Evolutionary conservation across 352 stramenopile genomes (phyloP).

Genomic region (Halophytophthora batemanensis): DNA sequence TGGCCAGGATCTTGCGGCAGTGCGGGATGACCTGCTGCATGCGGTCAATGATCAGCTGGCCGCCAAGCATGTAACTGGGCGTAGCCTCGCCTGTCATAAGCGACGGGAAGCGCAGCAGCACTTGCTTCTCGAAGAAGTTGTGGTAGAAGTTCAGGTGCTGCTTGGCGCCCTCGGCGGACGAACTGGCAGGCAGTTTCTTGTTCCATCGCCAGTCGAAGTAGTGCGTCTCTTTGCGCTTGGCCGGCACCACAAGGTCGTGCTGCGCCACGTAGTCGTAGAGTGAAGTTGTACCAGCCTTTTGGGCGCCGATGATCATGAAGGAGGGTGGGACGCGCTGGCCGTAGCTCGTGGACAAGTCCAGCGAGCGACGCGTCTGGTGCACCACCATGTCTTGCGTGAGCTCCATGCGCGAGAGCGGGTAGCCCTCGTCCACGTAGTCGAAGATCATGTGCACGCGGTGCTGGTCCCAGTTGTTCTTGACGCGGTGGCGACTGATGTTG

Average conservation of each 20-base stretch:
- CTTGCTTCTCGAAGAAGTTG: slow-evolving; percentile 82
- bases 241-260: slow-evolving; percentile 92
- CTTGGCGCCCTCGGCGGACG: slow-evolving; percentile 48
- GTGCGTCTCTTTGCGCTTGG: slow-evolving; percentile 95
- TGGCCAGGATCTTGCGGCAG: slow-evolving; percentile 81
- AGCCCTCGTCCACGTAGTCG: slow-evolving; percentile 94
- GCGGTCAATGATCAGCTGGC: slow-evolving; percentile 63
- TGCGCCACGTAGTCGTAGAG: slow-evolving; percentile 98
- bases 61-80: slow-evolving; percentile 89
- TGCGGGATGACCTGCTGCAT: slow-evolving; percentile 77
- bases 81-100: slow-evolving; percentile 93
- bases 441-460: slow-evolving; percentile 97
- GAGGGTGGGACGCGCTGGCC: slow-evolving; percentile 79
- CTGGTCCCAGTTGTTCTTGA: slow-evolving; percentile 91
- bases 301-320: slow-evolving; percentile 95
- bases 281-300: slow-evolving; percentile 96
- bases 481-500: slow-evolving; percentile 96
- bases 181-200: slow-evolving; percentile 45
- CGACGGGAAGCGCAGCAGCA: slow-evolving; percentile 85
- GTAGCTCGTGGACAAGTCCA: slow-evolving; percentile 89
- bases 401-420: slow-evolving; percentile 56
- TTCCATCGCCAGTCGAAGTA: slow-evolving; percentile 99
- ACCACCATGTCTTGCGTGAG: slow-evolving; percentile 90
- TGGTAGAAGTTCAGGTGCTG: slow-evolving; percentile 74
- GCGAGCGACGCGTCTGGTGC: slow-evolving; percentile 94